Percentiles rank a stretch among this genome's conserved stretches.
phyloP scores from a whole-genome alignment of 495 filamentous ascomycete genomes.

The Pseudomonodictys pantanalensis region DNA sequence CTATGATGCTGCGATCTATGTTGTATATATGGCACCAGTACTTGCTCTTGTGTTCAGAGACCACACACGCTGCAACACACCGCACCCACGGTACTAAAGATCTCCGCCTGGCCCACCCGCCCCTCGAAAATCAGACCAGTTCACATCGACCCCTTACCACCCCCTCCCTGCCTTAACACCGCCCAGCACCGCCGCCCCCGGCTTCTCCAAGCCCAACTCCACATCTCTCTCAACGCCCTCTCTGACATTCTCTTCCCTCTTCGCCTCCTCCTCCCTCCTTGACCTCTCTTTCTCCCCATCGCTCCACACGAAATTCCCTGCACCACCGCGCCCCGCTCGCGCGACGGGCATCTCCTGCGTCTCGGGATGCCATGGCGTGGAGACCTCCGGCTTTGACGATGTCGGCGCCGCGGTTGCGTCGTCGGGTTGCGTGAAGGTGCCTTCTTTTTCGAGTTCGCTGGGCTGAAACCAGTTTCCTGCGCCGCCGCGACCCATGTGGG shows the following conservation, averaged over 20 bases:
- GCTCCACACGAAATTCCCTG: slow-evolving; percentile 52
- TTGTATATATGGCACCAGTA: too few relatives aligned
- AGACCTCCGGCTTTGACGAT: slow-evolving; percentile 15
- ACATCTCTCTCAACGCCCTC: slow-evolving; percentile 29
- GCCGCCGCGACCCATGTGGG: slow-evolving; percentile 57
- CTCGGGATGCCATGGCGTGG: slow-evolving; percentile 31
- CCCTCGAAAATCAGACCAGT: too few relatives aligned
- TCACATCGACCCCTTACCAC: slow-evolving; percentile 13
- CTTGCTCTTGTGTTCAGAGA: too few relatives aligned
- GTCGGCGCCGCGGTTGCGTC: slow-evolving; percentile 33
- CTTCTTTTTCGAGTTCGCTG: slow-evolving; percentile 30
- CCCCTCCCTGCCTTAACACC: slow-evolving; percentile 13
- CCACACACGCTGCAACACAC: too few relatives aligned
- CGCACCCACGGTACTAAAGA: too few relatives aligned
- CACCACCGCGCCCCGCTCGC: slow-evolving; percentile 53
- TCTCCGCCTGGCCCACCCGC: too few relatives aligned
- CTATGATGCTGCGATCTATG: too few relatives aligned
- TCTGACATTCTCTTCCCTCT: slow-evolving; percentile 44
- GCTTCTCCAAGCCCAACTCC: slow-evolving; percentile 19
- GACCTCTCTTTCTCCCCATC: slow-evolving; percentile 39
- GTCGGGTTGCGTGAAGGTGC: slow-evolving; percentile 32
- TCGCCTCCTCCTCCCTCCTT: slow-evolving; percentile 42
- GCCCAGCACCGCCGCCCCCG: slow-evolving; percentile 10
- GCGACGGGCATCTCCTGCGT: slow-evolving; percentile 21
- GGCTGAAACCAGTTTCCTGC: slow-evolving; percentile 58